phyloP scores from a whole-genome alignment of 768 basidiomycete genomes.

The Dendrothele bispora region DNA sequence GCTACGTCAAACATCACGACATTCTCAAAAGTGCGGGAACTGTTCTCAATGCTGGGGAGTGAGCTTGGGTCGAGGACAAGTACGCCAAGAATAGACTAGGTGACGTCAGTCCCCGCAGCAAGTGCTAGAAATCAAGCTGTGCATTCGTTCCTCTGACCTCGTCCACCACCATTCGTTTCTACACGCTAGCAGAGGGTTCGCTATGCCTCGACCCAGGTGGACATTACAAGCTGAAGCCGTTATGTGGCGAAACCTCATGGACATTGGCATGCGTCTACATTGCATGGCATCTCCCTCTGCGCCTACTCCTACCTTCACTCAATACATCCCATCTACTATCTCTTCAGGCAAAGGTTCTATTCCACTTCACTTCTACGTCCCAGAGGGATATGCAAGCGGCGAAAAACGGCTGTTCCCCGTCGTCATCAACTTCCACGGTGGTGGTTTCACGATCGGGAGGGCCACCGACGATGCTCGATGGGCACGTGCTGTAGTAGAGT shows the following conservation, averaged over 20 bases:
- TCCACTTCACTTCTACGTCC: constrained; percentile 5
- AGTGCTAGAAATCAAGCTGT: too few species aligned
- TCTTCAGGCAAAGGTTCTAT: neutral
- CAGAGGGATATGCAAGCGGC: neutral
- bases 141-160: too few species aligned
- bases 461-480: constrained; percentile 8
- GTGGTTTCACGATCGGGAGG: constrained; percentile 7
- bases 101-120: too few species aligned
- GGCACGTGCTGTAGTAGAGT: constrained; percentile 7
- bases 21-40: too few species aligned
- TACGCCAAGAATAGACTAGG: too few species aligned
- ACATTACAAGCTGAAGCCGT: constrained; percentile 6
- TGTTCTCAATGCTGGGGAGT: too few species aligned
- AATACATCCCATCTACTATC: neutral
- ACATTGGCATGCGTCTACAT: constrained; percentile 8
- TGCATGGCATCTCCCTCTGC: constrained; percentile 3
- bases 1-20: too few species aligned
- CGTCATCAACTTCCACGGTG: constrained; percentile 7
- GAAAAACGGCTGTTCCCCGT: neutral
- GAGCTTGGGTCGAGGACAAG: too few species aligned
- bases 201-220: neutral
- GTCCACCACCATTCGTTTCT: too few species aligned
- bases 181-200: too few species aligned
- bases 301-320: constrained; percentile 3
- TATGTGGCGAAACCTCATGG: constrained; percentile 9